These are phyloP conservation scores for Bacidia rubella DNA, from an alignment of 495 filamentous ascomycete genomes.

Conservation along the genomic window DNA sequence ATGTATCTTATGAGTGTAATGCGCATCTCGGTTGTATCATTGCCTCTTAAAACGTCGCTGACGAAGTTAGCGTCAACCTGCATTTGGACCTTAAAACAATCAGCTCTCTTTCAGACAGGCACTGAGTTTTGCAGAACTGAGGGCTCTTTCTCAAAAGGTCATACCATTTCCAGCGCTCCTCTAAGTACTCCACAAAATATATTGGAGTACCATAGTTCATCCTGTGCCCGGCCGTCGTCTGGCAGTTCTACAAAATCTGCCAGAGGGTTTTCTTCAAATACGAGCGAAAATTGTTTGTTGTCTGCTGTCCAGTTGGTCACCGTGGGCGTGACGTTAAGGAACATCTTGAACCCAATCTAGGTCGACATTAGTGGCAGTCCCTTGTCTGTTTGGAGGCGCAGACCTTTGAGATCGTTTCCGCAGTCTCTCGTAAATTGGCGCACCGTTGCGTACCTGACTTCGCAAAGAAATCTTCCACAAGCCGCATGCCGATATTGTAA, in stretches of 20 bases:
- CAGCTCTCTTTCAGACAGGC: neutral
- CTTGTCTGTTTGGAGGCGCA: conserved; percentile 7
- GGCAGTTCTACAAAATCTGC: conserved; percentile 96
- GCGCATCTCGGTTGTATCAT: conserved; percentile 95
- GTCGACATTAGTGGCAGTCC: neutral
- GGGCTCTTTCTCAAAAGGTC: conserved; percentile 5
- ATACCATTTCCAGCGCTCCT: conserved; percentile 89
- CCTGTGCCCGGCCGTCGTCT: conserved; percentile 88
- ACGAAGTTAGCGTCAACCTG: conserved; percentile 96
- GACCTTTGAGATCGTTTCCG: conserved; percentile 93
- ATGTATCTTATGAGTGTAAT: conserved; percentile 87
- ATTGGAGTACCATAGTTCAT: conserved; percentile 97
- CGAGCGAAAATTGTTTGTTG: conserved; percentile 87
- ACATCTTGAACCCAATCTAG: conserved; percentile 96
- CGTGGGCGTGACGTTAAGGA: conserved; percentile 91
- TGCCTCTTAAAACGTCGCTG: conserved; percentile 83
- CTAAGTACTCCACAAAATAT: conserved; percentile 87
- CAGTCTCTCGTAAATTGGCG: conserved; percentile 85
- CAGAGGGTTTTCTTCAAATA: conserved; percentile 93
- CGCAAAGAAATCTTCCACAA: conserved; percentile 96
- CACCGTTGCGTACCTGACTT: conserved; percentile 84
- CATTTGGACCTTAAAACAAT: conserved; percentile 65
- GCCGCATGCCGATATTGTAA: conserved; percentile 89
- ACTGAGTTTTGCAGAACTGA: neutral
- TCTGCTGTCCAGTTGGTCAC: conserved; percentile 93